These are phyloP conservation scores for Aureobasidium melanogenum DNA, from an alignment of 2,329 filamentous ascomycete species.

Conservation along the genomic window DNA sequence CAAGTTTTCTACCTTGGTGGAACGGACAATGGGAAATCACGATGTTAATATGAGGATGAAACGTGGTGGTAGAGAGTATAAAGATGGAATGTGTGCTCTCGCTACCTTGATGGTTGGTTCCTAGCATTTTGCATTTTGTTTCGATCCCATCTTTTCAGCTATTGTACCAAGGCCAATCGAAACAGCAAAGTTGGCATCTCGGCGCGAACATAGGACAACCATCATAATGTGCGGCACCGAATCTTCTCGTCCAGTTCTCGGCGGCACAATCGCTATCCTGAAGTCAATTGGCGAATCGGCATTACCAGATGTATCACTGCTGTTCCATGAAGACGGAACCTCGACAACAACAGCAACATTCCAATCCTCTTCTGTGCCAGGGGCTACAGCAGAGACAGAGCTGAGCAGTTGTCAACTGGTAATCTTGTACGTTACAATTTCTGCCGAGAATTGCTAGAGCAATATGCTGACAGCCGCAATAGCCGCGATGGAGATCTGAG, in stretches of 20 bases:
- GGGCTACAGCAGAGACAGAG: not conserved
- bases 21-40: not conserved
- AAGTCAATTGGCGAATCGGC: slow-evolving; percentile 13
- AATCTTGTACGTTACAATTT: slow-evolving; percentile 16
- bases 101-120: not conserved
- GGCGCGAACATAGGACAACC: not conserved
- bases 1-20: slow-evolving; percentile 2
- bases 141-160: not conserved
- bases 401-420: slow-evolving; percentile 13
- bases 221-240: slow-evolving; percentile 18
- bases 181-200: not conserved
- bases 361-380: slow-evolving; percentile 11
- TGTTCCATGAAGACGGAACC: slow-evolving; percentile 12
- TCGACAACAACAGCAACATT: slow-evolving; percentile 16
- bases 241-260: slow-evolving; percentile 15
- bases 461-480: not conserved
- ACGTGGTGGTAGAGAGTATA: not conserved
- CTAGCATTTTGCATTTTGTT: not conserved
- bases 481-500: slow-evolving; percentile 21
- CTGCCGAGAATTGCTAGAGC: not conserved
- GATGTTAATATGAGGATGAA: not conserved
- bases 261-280: slow-evolving; percentile 21
- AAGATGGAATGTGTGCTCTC: not conserved
- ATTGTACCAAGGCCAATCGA: not conserved
- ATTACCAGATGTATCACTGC: slow-evolving; percentile 18